Base-by-base conservation (phyloP, 2,329 filamentous ascomycete species). In the Coleophoma crateriformis region DNA sequence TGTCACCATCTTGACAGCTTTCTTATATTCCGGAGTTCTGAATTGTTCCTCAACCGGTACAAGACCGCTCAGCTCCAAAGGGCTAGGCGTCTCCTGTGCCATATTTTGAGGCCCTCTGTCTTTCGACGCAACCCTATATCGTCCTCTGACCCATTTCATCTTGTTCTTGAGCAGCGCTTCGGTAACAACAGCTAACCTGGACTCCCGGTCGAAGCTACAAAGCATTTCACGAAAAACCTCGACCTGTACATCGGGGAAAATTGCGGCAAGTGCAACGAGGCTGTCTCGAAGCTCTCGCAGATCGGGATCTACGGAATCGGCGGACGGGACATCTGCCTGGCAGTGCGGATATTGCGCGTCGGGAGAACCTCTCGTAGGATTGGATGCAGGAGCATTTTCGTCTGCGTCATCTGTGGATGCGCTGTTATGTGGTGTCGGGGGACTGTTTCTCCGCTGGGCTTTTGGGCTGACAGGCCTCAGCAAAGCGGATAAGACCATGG, bases 191-290 rank as follows among this genome's bases (percentile, higher is more conserved):
- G 88, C 84, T 20, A 92, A 70, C 56, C 87, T 75, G 54, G 87
- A 92, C 66, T 91, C 86, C 59, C 84, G 82, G 60, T 85, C 85
- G 63, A 91, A 86, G 61, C 75, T 86, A 37, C 76, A 70, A 45
- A 94, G 79, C 79, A 94, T 87, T 71, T 92, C 88, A 41, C 88
- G 81, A 63, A 94, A 89, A 15, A 91, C 88, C 58, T 91, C 87
- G 52, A 88, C 75, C 66, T 90, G 85, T n/a, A 91, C 75, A 66
- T 91, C 82, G 27, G 88, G 88, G 57, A 94, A 94, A 8, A 91
- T 76, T 44, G 81, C 81, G 19, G 82, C 80, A 40, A 94, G 77
- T 12, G 77, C 81, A 52, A 80, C 78, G 54, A 94, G 79, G 58
- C 82, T 78, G 46, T 74, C 73, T 69, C 92, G 92, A 45, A 92